Evolutionary conservation across 352 stramenopile genomes (phyloP).

Genomic region (Pythium insidiosum): DNA sequence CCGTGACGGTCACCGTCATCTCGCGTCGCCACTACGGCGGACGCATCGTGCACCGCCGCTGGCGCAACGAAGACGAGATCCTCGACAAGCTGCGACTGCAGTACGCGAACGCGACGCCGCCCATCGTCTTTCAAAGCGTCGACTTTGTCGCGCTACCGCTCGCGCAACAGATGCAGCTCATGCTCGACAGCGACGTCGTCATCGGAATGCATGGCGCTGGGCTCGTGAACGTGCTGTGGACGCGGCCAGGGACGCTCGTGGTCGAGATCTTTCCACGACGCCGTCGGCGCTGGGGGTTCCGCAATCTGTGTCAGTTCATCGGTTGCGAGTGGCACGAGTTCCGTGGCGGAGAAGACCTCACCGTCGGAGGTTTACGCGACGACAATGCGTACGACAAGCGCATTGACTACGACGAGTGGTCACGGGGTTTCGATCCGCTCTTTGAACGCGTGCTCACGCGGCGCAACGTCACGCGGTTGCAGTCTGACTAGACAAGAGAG

Average conservation of each 20-base stretch:
- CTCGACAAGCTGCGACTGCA: not conserved
- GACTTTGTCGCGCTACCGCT: slow-evolving; percentile 53
- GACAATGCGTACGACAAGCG: slow-evolving; percentile 44
- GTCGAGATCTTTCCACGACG: slow-evolving; percentile 63
- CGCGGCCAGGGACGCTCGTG: slow-evolving; percentile 34
- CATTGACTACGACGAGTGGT: slow-evolving; percentile 44
- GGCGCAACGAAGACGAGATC: slow-evolving; percentile 16
- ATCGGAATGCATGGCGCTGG: slow-evolving; percentile 78
- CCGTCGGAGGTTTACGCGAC: too few relatives aligned
- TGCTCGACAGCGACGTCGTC: slow-evolving; percentile 62
- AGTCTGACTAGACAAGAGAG: too few relatives aligned
- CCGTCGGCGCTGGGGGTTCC: slow-evolving; percentile 48
- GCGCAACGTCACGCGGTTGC: not conserved
- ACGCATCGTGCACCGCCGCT: slow-evolving; percentile 10
- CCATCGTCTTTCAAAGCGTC: slow-evolving; percentile 33
- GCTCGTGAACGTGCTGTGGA: slow-evolving; percentile 67
- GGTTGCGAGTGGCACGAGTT: slow-evolving; percentile 52
- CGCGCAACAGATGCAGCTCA: slow-evolving; percentile 46
- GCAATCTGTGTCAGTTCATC: slow-evolving; percentile 63
- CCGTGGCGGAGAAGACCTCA: slow-evolving; percentile 16
- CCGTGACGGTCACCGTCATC: slow-evolving; percentile 16
- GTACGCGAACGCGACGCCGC: slow-evolving; percentile 1
- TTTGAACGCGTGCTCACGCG: slow-evolving; percentile 9
- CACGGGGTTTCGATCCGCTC: slow-evolving; percentile 33
- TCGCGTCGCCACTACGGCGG: slow-evolving; percentile 14